phyloP scores from a whole-genome alignment of 352 stramenopile species.

The Pythium scleroteichum region DNA sequence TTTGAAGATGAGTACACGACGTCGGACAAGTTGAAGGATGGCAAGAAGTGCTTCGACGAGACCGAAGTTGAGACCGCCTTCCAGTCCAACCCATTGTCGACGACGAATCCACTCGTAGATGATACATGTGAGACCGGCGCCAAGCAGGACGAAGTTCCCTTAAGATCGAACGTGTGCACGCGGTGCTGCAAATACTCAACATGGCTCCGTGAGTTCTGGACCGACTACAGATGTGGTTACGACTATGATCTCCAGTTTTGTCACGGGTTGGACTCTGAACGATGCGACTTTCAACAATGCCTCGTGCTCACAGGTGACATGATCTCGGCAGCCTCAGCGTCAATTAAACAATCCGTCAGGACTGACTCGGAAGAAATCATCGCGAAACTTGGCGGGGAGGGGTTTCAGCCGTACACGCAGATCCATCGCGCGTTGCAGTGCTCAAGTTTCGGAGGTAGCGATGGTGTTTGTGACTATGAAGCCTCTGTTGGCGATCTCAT shows the following conservation, averaged over 20 bases:
- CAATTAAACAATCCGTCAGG: constrained; percentile 33
- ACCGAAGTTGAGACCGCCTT: constrained; percentile 31
- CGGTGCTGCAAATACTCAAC: constrained; percentile 52
- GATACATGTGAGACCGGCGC: background rate
- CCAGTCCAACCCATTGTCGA: constrained; percentile 18
- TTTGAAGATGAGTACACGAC: constrained; percentile 34
- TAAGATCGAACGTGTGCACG: constrained; percentile 38
- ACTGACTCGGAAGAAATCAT: constrained; percentile 41
- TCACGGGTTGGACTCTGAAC: constrained; percentile 32
- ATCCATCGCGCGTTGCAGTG: constrained; percentile 65
- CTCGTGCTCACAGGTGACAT: constrained; percentile 53
- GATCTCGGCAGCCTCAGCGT: constrained; percentile 35
- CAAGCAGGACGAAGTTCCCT: constrained; percentile 21
- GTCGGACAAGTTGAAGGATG: constrained; percentile 14
- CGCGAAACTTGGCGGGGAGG: constrained; percentile 29
- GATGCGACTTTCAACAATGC: constrained; percentile 55
- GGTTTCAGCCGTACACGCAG: constrained; percentile 55
- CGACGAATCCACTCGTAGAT: constrained; percentile 41
- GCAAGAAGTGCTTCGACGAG: constrained; percentile 38
- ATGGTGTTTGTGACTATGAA: constrained; percentile 33
- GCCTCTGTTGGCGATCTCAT: constrained; percentile 42
- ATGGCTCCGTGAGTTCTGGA: constrained; percentile 56
- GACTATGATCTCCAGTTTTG: constrained; percentile 47
- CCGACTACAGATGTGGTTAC: constrained; percentile 59
- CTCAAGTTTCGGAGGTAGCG: constrained; percentile 25